phyloP scores from a whole-genome alignment of 2,329 filamentous ascomycete genomes.

The Gnomoniopsis smithogilvyi region DNA sequence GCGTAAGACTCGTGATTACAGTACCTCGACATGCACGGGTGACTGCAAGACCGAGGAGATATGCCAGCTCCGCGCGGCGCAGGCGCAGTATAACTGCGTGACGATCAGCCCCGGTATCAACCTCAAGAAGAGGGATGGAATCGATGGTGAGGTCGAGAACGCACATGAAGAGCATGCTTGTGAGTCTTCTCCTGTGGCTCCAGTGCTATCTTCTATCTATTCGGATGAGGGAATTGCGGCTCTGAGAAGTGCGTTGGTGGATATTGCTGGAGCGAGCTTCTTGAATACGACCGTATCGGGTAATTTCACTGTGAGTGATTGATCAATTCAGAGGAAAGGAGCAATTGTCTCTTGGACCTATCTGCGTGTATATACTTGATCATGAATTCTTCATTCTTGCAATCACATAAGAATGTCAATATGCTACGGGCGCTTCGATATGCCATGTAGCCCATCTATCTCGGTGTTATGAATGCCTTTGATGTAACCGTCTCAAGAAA shows the following conservation, averaged over 20 bases:
- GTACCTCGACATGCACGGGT: slow-evolving; percentile 29
- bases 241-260: not conserved
- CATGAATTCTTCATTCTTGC: too few species aligned
- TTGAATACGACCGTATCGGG: slow-evolving; percentile 11
- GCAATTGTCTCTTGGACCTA: too few species aligned
- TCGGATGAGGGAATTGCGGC: slow-evolving; percentile 4
- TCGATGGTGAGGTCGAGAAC: not conserved
- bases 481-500: not conserved
- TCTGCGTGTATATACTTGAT: too few species aligned
- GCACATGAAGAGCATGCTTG: slow-evolving; percentile 5
- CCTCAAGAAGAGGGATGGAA: slow-evolving; percentile 1
- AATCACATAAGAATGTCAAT: too few species aligned
- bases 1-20: slow-evolving; percentile 32
- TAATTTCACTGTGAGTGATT: not conserved
- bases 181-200: slow-evolving; percentile 6
- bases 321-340: too few species aligned
- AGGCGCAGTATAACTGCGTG: slow-evolving; percentile 34
- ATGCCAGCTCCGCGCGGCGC: slow-evolving; percentile 33
- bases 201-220: slow-evolving; percentile 13
- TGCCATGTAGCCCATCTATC: not conserved
- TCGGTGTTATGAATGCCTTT: not conserved
- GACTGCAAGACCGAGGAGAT: slow-evolving; percentile 32
- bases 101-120: slow-evolving; percentile 14
- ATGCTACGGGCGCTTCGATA: too few species aligned
- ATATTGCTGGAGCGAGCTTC: slow-evolving; percentile 3